Conservation (phyloP, 202 grass and related monocot species). For the Carex arenaria region DNA sequence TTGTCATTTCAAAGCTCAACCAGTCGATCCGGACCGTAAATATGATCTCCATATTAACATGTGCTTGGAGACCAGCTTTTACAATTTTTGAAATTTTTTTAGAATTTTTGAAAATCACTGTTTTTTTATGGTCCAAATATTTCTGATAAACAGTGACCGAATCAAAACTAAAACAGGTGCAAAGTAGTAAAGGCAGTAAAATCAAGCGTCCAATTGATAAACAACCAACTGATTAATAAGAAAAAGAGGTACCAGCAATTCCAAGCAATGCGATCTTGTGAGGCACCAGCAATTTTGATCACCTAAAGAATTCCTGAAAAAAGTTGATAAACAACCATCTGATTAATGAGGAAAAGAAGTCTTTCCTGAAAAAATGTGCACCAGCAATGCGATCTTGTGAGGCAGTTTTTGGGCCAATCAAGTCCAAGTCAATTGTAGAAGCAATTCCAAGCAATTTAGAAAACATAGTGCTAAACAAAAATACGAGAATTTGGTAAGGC, state of each 20-base stretch:
- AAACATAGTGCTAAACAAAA: no score
- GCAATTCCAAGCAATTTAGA: slow-evolving; percentile 2
- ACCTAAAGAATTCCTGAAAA: no score
- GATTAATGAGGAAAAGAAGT: slow-evolving; percentile 1
- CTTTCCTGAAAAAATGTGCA: slow-evolving; percentile 86
- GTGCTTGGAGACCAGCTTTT: no score
- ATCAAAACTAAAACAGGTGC: not conserved
- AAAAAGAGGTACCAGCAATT: slow-evolving; percentile 38
- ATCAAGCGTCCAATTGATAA: not conserved
- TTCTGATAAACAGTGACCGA: not conserved
- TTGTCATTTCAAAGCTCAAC: no score
- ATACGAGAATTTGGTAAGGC: no score
- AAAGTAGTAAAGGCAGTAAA: not conserved
- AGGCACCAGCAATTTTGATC: not conserved
- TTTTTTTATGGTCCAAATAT: no score
- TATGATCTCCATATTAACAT: no score
- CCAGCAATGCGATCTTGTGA: slow-evolving; percentile 68
- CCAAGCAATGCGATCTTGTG: slow-evolving; percentile 66
- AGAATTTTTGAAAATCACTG: no score
- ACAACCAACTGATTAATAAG: not conserved
- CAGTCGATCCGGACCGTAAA: no score
- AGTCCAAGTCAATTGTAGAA: slow-evolving; percentile 74
- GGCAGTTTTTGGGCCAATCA: slow-evolving; percentile 64
- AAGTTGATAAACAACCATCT: not conserved
- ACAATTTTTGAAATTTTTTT: no score